A percentile compares a stretch with the other conserved stretches of the same genome.
Conservation (phyloP, 2,329 filamentous ascomycete species). For the Stagonosporopsis vannaccii region DNA sequence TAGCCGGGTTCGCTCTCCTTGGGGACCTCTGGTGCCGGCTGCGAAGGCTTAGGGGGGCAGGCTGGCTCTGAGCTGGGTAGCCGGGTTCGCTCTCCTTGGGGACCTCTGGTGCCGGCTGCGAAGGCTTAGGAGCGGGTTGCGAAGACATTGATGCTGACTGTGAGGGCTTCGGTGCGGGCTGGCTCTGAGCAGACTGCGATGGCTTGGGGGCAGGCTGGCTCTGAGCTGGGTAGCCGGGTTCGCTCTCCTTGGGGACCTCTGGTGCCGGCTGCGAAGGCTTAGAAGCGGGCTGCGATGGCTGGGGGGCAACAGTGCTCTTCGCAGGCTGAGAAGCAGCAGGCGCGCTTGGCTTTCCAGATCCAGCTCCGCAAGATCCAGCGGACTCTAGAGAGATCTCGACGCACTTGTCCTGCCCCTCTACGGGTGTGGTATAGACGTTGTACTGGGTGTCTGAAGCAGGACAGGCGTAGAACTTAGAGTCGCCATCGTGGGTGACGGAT, state of each 20-base stretch:
- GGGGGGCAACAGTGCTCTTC: background rate
- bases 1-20: background rate
- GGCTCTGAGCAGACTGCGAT: background rate
- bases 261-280: conserved; percentile 2
- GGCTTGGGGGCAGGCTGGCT: background rate
- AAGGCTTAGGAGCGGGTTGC: background rate
- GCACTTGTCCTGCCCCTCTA: conserved; percentile 57
- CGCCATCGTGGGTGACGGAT: conserved; percentile 60
- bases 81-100: background rate
- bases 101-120: background rate
- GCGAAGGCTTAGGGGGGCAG: conserved; percentile 5
- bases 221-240: background rate
- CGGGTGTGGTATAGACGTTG: conserved; percentile 61
- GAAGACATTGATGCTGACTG: background rate
- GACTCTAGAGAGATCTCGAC: conserved; percentile 55
- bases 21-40: background rate
- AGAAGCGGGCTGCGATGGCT: background rate
- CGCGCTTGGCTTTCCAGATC: conserved; percentile 23
- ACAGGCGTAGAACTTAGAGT: conserved; percentile 66
- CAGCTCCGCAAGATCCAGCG: conserved; percentile 30
- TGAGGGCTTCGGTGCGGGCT: background rate
- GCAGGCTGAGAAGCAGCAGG: conserved; percentile 9
- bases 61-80: background rate
- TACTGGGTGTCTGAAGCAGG: conserved; percentile 64
- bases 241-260: background rate